Conservation (phyloP, 352 stramenopile species). For the Pythium coloratum region DNA sequence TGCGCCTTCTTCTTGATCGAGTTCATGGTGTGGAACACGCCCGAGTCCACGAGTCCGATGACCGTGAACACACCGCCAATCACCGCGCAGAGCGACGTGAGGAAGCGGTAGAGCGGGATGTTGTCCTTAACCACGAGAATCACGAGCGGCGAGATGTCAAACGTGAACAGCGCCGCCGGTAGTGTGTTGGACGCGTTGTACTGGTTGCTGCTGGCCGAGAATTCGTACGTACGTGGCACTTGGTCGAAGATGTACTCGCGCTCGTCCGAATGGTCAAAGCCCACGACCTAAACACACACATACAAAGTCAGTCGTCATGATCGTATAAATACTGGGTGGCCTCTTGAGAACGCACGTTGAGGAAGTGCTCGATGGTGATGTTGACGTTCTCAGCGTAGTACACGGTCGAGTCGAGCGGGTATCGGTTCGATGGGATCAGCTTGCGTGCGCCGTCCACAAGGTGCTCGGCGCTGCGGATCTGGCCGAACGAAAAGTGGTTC, state of each 20-base stretch:
- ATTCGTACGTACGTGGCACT: constrained; percentile 68
- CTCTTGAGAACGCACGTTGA: constrained; percentile 76
- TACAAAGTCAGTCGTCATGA: not conserved
- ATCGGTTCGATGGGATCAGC: constrained; percentile 59
- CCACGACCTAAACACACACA: constrained; percentile 50
- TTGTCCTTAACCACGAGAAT: constrained; percentile 65
- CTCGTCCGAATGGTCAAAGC: constrained; percentile 67
- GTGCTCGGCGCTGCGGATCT: constrained; percentile 65
- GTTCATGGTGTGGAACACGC: constrained; percentile 79
- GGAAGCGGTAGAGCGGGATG: constrained; percentile 80
- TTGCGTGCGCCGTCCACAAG: constrained; percentile 45
- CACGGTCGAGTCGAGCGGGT: constrained; percentile 54
- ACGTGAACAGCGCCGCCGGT: constrained; percentile 70
- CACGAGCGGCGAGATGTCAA: constrained; percentile 81
- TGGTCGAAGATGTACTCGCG: constrained; percentile 53
- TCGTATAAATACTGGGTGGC: not conserved
- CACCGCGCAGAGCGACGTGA: constrained; percentile 81
- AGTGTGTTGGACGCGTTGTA: constrained; percentile 64
- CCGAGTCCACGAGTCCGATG: constrained; percentile 75
- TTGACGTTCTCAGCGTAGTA: constrained; percentile 64
- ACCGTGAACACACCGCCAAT: constrained; percentile 83
- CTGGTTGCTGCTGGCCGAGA: constrained; percentile 74
- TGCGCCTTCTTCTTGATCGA: constrained; percentile 86
- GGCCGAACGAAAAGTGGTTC: constrained; percentile 87
- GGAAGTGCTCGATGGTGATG: constrained; percentile 79